Evolutionary conservation across 352 stramenopile genomes (phyloP).

Genomic region (Globisporangium lucens): DNA sequence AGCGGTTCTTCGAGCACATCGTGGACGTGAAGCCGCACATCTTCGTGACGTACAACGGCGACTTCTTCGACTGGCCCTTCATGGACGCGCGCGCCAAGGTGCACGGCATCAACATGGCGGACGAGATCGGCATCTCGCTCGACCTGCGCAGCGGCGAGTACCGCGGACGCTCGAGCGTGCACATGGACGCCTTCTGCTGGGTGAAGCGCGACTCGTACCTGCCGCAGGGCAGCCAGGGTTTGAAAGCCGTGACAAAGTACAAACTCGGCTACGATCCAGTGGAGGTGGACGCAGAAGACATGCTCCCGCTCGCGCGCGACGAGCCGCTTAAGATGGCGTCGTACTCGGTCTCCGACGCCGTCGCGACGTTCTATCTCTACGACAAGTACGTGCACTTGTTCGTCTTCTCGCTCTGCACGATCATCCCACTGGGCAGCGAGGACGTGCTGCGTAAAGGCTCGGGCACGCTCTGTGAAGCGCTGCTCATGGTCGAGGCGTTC

Average conservation of each 20-base stretch:
- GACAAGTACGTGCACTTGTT: conserved; percentile 99
- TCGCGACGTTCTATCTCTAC: conserved; percentile 99
- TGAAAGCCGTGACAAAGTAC: conserved; percentile 99
- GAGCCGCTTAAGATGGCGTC: conserved; percentile 97
- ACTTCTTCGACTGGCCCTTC: conserved; percentile 99
- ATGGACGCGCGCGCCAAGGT: conserved; percentile 90
- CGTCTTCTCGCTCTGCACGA: conserved; percentile 99
- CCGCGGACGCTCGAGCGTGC: conserved; percentile 89
- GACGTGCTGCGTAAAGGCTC: conserved; percentile 97
- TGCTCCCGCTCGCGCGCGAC: conserved; percentile 94
- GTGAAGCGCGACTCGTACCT: conserved; percentile 99
- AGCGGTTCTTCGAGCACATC: conserved; percentile 90
- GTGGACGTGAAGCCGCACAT: conserved; percentile 94
- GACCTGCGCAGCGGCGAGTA: conserved; percentile 88
- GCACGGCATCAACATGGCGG: conserved; percentile 91
- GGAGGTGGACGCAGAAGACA: conserved; percentile 98
- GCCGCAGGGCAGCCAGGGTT: conserved; percentile 95
- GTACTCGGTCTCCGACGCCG: conserved; percentile 99
- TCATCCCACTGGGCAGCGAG: conserved; percentile 97
- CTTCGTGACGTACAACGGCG: conserved; percentile 99
- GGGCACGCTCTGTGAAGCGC: conserved; percentile 97
- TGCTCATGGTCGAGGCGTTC: conserved; percentile 99
- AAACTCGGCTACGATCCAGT: conserved; percentile 99
- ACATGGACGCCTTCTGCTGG: conserved; percentile 99
- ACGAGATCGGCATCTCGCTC: conserved; percentile 82